phyloP scores from a whole-genome alignment of 305 asterid genomes.

The Fraxinus paxiana region DNA sequence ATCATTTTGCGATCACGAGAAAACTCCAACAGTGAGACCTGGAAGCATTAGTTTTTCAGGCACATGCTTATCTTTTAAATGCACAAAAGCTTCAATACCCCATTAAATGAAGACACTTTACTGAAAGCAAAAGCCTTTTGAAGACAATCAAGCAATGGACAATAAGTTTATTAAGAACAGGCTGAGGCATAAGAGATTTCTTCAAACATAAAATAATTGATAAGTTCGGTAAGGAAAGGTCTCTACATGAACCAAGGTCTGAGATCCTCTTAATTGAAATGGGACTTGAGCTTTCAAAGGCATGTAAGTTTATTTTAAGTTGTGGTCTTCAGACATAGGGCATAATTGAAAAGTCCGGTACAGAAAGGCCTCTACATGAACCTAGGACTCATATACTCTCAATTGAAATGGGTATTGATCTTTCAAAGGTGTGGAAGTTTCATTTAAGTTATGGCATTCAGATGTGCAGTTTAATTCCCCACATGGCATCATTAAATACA shows the following conservation, averaged over 20 bases:
- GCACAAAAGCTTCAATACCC: constrained; percentile 13
- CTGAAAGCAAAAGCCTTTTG: background rate
- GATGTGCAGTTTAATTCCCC: background rate
- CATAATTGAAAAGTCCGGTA: background rate
- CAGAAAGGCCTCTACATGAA: background rate
- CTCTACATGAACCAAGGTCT: background rate
- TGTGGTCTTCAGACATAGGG: background rate
- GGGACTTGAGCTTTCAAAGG: background rate
- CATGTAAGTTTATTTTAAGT: background rate
- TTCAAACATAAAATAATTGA: background rate
- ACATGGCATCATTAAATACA: background rate
- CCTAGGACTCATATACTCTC: background rate
- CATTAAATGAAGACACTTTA: background rate
- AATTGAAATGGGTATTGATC: background rate
- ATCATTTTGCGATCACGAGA: constrained; percentile 99
- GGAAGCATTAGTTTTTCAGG: constrained; percentile 30
- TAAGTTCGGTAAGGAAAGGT: background rate
- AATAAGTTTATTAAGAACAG: background rate
- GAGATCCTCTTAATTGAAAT: background rate
- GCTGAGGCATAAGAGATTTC: background rate
- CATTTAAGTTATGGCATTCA: background rate
- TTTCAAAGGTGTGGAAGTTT: background rate
- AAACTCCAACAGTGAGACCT: constrained; percentile 89
- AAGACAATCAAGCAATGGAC: background rate
- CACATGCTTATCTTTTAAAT: background rate